These are phyloP conservation scores for Naegleria lovaniensis DNA, from an alignment of 208 protist species.

Conservation along the genomic window DNA sequence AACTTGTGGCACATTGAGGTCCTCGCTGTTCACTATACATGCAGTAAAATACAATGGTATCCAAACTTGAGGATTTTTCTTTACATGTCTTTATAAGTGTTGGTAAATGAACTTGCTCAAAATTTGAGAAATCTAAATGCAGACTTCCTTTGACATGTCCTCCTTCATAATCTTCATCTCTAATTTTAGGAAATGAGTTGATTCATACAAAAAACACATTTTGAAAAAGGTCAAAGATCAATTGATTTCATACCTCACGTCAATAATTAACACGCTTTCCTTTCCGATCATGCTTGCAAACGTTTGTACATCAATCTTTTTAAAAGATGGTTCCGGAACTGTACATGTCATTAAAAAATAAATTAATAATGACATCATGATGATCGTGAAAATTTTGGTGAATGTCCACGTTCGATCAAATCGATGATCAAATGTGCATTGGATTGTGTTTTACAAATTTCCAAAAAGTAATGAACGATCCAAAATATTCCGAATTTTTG, in stretches of 20 bases:
- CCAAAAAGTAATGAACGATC: too few species aligned
- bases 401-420: too few species aligned
- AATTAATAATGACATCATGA: too few species aligned
- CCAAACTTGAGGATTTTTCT: not conserved
- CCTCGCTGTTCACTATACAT: not conserved
- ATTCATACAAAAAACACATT: too few species aligned
- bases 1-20: not conserved
- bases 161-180: not conserved
- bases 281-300: not conserved
- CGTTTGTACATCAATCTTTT: not conserved
- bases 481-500: too few species aligned
- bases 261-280: not conserved
- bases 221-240: too few species aligned
- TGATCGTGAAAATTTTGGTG: too few species aligned
- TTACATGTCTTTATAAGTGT: not conserved
- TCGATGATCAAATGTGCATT: too few species aligned
- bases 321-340: conserved; percentile 1
- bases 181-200: not conserved
- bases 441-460: too few species aligned
- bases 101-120: not conserved
- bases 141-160: not conserved
- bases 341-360: not conserved
- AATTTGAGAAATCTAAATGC: not conserved
- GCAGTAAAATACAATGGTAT: not conserved
- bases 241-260: not conserved